Evolutionary conservation across 2,329 filamentous ascomycete genomes (phyloP).

Genomic region (Cryphonectria radicalis): DNA sequence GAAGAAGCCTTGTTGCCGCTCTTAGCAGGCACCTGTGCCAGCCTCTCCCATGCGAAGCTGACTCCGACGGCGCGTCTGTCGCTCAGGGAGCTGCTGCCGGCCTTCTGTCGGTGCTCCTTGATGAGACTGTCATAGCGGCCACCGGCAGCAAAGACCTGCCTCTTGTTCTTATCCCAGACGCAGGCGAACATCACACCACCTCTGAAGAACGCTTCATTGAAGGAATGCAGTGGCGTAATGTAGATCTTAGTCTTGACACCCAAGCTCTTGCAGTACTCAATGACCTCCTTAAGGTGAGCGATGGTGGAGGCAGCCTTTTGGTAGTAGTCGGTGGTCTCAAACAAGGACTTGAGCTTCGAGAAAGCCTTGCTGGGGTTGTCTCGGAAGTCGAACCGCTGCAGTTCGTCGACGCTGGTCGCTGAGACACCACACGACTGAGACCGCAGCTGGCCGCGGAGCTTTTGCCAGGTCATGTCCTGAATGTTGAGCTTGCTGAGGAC

Average conservation of each 20-base stretch:
- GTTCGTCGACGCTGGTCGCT: conserved; percentile 86
- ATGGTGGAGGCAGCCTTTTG: conserved; percentile 78
- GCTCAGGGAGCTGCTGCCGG: conserved; percentile 47
- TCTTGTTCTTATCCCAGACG: conserved; percentile 80
- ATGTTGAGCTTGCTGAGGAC: conserved; percentile 87
- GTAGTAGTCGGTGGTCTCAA: conserved; percentile 67
- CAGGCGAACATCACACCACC: conserved; percentile 90
- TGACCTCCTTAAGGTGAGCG: conserved; percentile 78
- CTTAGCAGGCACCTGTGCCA: conserved; percentile 68
- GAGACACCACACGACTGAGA: conserved; percentile 81
- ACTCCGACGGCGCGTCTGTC: conserved; percentile 88
- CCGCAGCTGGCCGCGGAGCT: conserved; percentile 79
- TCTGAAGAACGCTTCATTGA: conserved; percentile 89
- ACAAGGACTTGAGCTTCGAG: conserved; percentile 60
- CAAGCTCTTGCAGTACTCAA: conserved; percentile 76
- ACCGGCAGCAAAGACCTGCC: conserved; percentile 88
- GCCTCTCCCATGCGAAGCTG: conserved; percentile 84
- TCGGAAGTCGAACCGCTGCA: conserved; percentile 89
- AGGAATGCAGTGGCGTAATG: conserved; percentile 80
- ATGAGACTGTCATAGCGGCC: conserved; percentile 92
- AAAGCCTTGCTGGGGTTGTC: conserved; percentile 62
- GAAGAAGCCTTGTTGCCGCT: conserved; percentile 60
- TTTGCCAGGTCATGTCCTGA: conserved; percentile 78
- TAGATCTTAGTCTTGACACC: conserved; percentile 79
- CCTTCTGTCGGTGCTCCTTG: conserved; percentile 76